Evolutionary conservation across 352 stramenopile species (phyloP).

Genomic region (Bremia lactucae): DNA sequence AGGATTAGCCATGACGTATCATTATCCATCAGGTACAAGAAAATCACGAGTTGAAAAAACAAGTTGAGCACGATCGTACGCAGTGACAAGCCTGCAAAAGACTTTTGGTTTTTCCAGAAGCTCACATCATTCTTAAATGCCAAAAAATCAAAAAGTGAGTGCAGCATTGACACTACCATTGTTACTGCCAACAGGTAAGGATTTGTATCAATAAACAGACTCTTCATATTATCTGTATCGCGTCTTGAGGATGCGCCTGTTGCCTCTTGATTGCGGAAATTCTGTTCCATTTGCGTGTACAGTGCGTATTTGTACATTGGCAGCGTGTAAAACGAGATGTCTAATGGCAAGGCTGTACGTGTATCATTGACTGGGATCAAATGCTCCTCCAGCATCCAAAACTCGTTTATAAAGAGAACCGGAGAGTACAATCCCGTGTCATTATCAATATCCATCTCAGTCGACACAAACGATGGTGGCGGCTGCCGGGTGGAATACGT

Average conservation of each 20-base stretch:
- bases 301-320: constrained; percentile 88
- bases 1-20: constrained; percentile 95
- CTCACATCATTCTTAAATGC: constrained; percentile 98
- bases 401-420: constrained; percentile 89
- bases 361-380: constrained; percentile 87
- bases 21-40: constrained; percentile 97
- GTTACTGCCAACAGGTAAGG: constrained; percentile 93
- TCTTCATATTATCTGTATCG: constrained; percentile 90
- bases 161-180: constrained; percentile 90
- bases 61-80: constrained; percentile 92
- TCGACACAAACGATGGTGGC: constrained; percentile 57
- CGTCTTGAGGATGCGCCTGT: constrained; percentile 84
- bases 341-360: constrained; percentile 61
- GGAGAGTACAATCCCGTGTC: constrained; percentile 70
- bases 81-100: constrained; percentile 90
- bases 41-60: constrained; percentile 95
- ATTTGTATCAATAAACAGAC: constrained; percentile 97
- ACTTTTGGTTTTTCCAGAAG: constrained; percentile 98
- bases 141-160: constrained; percentile 98
- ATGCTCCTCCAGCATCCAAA: constrained; percentile 88
- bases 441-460: constrained; percentile 50
- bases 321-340: constrained; percentile 81
- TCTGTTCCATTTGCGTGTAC: constrained; percentile 89
- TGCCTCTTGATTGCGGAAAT: constrained; percentile 86
- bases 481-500: constrained; percentile 44